Conservation (phyloP, 2,329 filamentous ascomycete species). For the Cercospora nicotianae region DNA sequence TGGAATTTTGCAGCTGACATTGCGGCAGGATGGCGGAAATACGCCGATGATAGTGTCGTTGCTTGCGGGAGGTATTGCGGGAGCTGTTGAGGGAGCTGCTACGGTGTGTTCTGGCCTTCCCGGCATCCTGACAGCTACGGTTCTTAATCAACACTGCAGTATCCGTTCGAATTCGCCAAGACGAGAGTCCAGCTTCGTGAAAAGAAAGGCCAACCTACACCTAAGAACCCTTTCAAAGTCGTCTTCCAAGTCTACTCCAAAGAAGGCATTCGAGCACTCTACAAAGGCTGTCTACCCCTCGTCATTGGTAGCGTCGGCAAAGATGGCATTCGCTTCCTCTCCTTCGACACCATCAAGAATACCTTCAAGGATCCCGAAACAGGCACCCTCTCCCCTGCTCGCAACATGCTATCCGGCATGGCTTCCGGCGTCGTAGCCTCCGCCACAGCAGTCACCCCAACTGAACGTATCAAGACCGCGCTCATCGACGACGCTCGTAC, state of each 20-base stretch:
- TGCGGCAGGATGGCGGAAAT: conserved; percentile 22
- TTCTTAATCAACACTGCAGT: conserved; percentile 35
- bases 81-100: conserved; percentile 37
- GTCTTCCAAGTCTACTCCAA: conserved; percentile 56
- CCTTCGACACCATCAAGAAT: conserved; percentile 65
- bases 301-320: conserved; percentile 63
- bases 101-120: conserved; percentile 28
- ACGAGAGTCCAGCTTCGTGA: conserved; percentile 60
- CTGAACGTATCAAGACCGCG: conserved; percentile 68
- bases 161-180: conserved; percentile 69
- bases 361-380: conserved; percentile 56
- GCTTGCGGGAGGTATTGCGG: conserved; percentile 40
- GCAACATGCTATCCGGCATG: conserved; percentile 66
- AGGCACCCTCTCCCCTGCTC: conserved; percentile 56
- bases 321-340: conserved; percentile 65
- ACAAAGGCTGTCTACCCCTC: conserved; percentile 63
- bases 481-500: conserved; percentile 62
- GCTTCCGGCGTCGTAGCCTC: conserved; percentile 61
- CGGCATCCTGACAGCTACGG: background rate
- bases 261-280: conserved; percentile 60
- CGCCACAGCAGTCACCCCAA: conserved; percentile 66
- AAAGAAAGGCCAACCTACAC: conserved; percentile 46
- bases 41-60: conserved; percentile 40
- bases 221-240: conserved; percentile 59
- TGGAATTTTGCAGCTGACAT: background rate